Conservation (phyloP, 2,329 filamentous ascomycete genomes). For the Incumbomyces lentus region DNA sequence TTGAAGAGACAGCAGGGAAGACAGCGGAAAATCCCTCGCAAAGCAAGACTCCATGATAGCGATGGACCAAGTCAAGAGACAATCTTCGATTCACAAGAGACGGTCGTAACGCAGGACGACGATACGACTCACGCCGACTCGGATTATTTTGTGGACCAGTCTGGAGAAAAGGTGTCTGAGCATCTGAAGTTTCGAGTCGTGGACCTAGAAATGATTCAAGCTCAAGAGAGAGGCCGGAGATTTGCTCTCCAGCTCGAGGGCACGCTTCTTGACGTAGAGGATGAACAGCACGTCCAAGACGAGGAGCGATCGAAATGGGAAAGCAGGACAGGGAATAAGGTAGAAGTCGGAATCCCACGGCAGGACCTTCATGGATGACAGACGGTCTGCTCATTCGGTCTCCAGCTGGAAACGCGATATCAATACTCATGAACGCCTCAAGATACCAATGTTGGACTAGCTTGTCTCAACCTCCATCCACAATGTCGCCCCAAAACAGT, state of each 20-base stretch:
- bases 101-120: conserved; percentile 33
- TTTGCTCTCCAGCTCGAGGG: conserved; percentile 80
- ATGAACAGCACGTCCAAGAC: conserved; percentile 51
- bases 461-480: too few species aligned
- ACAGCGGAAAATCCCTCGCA: conserved; percentile 19
- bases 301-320: conserved; percentile 39
- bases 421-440: too few species aligned
- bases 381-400: not conserved
- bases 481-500: too few species aligned
- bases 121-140: conserved; percentile 36
- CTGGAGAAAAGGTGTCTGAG: conserved; percentile 59
- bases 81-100: conserved; percentile 23
- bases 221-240: conserved; percentile 58
- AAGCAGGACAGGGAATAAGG: conserved; percentile 21
- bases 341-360: conserved; percentile 5
- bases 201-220: conserved; percentile 65
- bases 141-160: conserved; percentile 67
- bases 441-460: too few species aligned
- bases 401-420: too few species aligned
- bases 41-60: conserved; percentile 19
- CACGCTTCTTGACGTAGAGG: conserved; percentile 63
- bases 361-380: conserved; percentile 16
- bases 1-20: conserved; percentile 31
- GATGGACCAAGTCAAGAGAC: conserved; percentile 25
- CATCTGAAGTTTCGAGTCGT: conserved; percentile 67